phyloP scores from a whole-genome alignment of 768 basidiomycete genomes.

The Leccinum sublutescens region DNA sequence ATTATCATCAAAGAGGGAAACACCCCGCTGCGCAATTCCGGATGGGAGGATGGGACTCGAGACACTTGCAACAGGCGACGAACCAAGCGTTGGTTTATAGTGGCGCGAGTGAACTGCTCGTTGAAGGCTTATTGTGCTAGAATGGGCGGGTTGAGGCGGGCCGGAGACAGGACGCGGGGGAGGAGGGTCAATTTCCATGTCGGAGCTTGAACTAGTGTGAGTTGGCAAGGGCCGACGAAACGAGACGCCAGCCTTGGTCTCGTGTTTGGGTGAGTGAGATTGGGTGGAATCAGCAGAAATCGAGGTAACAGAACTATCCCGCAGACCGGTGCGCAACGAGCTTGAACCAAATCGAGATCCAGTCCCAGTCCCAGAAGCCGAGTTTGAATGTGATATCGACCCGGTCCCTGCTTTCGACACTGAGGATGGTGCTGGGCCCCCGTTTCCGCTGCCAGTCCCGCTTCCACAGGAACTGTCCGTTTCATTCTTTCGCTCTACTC shows the following conservation, averaged over 20 bases:
- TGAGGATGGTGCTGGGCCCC: constrained; percentile 13
- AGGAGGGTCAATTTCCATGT: constrained; percentile 29
- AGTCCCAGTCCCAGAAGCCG: constrained; percentile 22
- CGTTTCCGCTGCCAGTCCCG: constrained; percentile 13
- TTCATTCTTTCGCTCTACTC: constrained; percentile 10
- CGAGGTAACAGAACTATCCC: constrained; percentile 33
- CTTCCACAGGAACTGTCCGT: constrained; percentile 15
- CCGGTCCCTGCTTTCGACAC: constrained; percentile 18
- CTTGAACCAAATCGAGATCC: constrained; percentile 26
- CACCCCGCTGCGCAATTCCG: not conserved
- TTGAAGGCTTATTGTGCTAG: not conserved
- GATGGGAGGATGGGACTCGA: constrained; percentile 19
- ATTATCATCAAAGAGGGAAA: constrained; percentile 4
- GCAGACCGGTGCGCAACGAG: constrained; percentile 21
- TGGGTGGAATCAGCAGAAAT: constrained; percentile 24
- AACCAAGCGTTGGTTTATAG: constrained; percentile 8
- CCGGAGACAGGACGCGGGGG: constrained; percentile 20
- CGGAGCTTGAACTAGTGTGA: constrained; percentile 7
- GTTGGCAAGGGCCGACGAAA: constrained; percentile 9
- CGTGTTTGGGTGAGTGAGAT: constrained; percentile 11
- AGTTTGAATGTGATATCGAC: constrained; percentile 27
- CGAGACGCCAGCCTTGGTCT: constrained; percentile 1
- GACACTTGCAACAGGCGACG: constrained; percentile 18
- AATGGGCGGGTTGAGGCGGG: constrained; percentile 13
- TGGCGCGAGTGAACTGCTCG: not conserved